Evolutionary conservation across 192 early-diverging fungal species (phyloP).

Genomic region (Coemansia sp.): DNA sequence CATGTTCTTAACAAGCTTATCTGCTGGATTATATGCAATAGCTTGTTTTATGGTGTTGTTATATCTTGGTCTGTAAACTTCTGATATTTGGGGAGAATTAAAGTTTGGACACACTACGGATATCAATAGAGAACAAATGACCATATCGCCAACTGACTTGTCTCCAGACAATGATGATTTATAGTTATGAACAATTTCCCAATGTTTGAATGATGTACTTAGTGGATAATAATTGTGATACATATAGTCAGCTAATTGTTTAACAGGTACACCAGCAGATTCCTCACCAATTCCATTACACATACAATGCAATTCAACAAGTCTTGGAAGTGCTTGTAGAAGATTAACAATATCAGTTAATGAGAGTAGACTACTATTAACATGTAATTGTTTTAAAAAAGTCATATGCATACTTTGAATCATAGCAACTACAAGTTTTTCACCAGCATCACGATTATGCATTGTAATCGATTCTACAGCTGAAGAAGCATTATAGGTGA

Average conservation of each 20-base stretch:
- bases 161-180: not conserved
- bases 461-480: not conserved
- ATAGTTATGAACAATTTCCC: constrained; percentile 15
- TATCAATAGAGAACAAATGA: constrained; percentile 5
- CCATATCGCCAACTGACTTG: not conserved
- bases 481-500: constrained; percentile 12
- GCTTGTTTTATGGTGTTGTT: constrained; percentile 8
- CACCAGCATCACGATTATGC: constrained; percentile 3
- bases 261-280: not conserved
- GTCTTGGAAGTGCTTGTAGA: constrained; percentile 3
- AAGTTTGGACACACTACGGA: constrained; percentile 17
- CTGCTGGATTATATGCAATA: not conserved
- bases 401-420: constrained; percentile 9
- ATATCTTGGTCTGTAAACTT: not conserved
- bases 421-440: constrained; percentile 12
- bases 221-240: constrained; percentile 20
- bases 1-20: not conserved
- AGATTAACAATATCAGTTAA: constrained; percentile 9
- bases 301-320: constrained; percentile 12
- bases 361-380: constrained; percentile 4
- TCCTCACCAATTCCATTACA: constrained; percentile 18
- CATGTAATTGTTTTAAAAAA: not conserved
- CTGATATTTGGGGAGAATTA: not conserved
- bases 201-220: constrained; percentile 5
- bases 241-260: constrained; percentile 10